Evolutionary conservation across 345 rosid species (phyloP), one percentile per base, ranked within the genome.

Genomic region (Nephelium lappaceum): DNA sequence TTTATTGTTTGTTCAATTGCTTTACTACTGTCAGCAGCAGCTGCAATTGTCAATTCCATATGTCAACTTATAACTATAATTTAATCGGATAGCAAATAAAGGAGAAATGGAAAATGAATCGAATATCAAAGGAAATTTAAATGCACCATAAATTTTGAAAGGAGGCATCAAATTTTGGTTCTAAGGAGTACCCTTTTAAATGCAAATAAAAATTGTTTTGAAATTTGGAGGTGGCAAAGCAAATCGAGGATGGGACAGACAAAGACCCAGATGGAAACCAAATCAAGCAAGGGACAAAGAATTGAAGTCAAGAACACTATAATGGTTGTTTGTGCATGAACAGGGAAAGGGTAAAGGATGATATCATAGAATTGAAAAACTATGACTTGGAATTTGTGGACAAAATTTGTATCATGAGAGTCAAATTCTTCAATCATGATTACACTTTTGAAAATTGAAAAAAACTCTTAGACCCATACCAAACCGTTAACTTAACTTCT

Each of bases 271-370:
- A 23, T 42, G 45, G 15, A 27, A 63, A 64, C 31, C 62, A 38
- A 66, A 67, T 51, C 38, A 67, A 67, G 55, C 79, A 51, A 66
- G 79, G 39, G 67, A 76, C 67, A 76, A 76, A 68, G 57, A 24
- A 23, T 57, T 38, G 64, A 11, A 38, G 79, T 76, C 79, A 76
- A 51, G 55, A 55, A 24, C 73, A 39, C 24, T 55, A 76, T 76
- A 21, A 68, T 67, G 55, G 66, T 76, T 67, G 23, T 68, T 24
- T 67, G 79, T 76, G 25, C 73, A 67, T 55, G 36, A 67, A 76
- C 38, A 67, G 41, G 42, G 61, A 67, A 67, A 76, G 51, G 69
- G 36, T 57, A 58, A 75, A 57, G 43, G 53, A 31, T 55, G 55
- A 45, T 11, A 25, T 63, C 5, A 51, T 36, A 53, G 19, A 24